These are phyloP conservation scores for Delonix regia DNA, from an alignment of 306 rosid genomes.

Conservation along the genomic window DNA sequence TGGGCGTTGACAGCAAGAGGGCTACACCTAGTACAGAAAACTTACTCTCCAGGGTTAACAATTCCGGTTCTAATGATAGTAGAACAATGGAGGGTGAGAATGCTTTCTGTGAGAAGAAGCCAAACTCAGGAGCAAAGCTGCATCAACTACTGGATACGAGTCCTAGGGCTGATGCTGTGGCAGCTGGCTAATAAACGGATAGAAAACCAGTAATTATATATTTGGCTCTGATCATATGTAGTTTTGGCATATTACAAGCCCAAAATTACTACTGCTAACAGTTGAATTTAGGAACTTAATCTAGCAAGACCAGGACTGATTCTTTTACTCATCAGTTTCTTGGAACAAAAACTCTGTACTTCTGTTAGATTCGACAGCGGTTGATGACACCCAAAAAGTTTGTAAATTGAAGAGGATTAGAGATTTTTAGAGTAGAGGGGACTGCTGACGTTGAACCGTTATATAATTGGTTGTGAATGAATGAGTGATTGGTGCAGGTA, in stretches of 20 bases:
- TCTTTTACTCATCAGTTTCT: slow-evolving; percentile 47
- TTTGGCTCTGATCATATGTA: slow-evolving; percentile 53
- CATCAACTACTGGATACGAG: slow-evolving; percentile 79
- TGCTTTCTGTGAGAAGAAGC: slow-evolving; percentile 62
- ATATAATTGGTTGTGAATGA: slow-evolving; percentile 38
- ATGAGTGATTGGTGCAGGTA: slow-evolving; percentile 35
- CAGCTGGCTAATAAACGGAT: slow-evolving; percentile 62
- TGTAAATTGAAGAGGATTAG: slow-evolving; percentile 64
- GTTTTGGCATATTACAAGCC: slow-evolving; percentile 97
- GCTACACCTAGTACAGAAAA: slow-evolving; percentile 69
- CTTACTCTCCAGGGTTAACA: slow-evolving; percentile 72
- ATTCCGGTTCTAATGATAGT: slow-evolving; percentile 52
- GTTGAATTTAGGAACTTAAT: slow-evolving; percentile 56
- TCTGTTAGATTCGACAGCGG: slow-evolving; percentile 45
- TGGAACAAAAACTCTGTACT: slow-evolving; percentile 34
- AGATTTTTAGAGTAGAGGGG: slow-evolving; percentile 39
- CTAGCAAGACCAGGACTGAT: slow-evolving; percentile 55
- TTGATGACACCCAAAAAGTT: slow-evolving; percentile 45
- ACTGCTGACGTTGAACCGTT: slow-evolving; percentile 25
- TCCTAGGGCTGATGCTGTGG: slow-evolving; percentile 88
- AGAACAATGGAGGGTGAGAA: slow-evolving; percentile 63
- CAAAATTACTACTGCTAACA: slow-evolving; percentile 80
- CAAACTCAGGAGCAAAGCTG: slow-evolving; percentile 71
- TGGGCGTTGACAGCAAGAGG: slow-evolving; percentile 55
- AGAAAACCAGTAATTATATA: slow-evolving; percentile 29